A percentile compares a stretch with the other conserved stretches of the same genome.
phyloP scores from a whole-genome alignment of 2,329 filamentous ascomycete species.

The Saccharata proteae region DNA sequence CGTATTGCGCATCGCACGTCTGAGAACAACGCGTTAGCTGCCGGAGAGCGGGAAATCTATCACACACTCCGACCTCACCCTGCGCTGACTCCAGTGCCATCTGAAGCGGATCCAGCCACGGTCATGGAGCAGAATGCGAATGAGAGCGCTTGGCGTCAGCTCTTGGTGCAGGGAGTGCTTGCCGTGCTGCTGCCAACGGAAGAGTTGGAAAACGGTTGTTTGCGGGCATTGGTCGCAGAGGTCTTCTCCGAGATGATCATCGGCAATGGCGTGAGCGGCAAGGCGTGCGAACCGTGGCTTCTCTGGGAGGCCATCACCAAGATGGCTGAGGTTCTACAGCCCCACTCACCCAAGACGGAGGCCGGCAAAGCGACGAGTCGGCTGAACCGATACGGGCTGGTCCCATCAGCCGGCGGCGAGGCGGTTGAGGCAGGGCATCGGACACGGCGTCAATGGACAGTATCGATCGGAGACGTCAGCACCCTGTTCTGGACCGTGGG shows the following conservation, averaged over 20 bases:
- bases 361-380: conserved; percentile 17
- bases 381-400: conserved; percentile 46
- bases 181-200: conserved; percentile 82
- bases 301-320: conserved; percentile 77
- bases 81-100: conserved; percentile 65
- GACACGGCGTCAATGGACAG: conserved; percentile 1
- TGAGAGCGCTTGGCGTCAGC: conserved; percentile 72
- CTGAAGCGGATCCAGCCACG: conserved; percentile 37
- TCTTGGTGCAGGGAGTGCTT: conserved; percentile 73
- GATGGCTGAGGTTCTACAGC: conserved; percentile 40
- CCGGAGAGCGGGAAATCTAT: conserved; percentile 59
- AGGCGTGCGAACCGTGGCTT: conserved; percentile 76
- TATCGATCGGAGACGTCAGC: conserved; percentile 7
- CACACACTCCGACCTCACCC: conserved; percentile 75
- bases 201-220: conserved; percentile 76
- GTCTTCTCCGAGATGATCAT: conserved; percentile 85
- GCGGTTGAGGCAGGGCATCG: conserved; percentile 12
- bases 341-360: conserved; percentile 16
- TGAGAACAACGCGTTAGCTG: conserved; percentile 46
- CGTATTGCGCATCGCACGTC: conserved; percentile 52
- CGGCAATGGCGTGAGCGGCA: conserved; percentile 67
- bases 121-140: conserved; percentile 56
- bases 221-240: conserved; percentile 73
- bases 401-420: conserved; percentile 26
- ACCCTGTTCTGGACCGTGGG: conserved; percentile 41